Percentiles rank a stretch among this genome's conserved stretches.
Evolutionary conservation across 2,329 filamentous ascomycete genomes (phyloP).

Genomic region (Fusarium aywerte): DNA sequence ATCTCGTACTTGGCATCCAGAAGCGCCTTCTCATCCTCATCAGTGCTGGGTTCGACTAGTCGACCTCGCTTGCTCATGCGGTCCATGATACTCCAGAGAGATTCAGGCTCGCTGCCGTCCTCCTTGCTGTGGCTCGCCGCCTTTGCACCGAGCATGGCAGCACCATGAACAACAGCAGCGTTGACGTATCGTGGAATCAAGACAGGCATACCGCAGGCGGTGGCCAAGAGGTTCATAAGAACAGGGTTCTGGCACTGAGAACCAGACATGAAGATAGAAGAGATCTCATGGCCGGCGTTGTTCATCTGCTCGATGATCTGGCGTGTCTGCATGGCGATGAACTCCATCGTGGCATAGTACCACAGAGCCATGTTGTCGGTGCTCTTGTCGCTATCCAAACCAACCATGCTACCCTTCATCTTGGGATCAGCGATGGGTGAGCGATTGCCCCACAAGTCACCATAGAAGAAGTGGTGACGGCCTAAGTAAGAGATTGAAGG

Average conservation of each 20-base stretch:
- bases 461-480: conserved; percentile 98
- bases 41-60: conserved; percentile 78
- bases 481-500: conserved; percentile 86
- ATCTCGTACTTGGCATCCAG: conserved; percentile 91
- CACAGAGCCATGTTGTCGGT: conserved; percentile 88
- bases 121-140: conserved; percentile 85
- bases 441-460: conserved; percentile 95
- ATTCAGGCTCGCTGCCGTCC: conserved; percentile 76
- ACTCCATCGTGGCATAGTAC: conserved; percentile 98
- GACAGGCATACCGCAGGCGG: conserved; percentile 90
- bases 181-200: conserved; percentile 94
- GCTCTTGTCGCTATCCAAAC: conserved; percentile 86
- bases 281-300: conserved; percentile 84
- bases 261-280: conserved; percentile 97
- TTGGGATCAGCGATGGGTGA: conserved; percentile 91
- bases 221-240: conserved; percentile 90
- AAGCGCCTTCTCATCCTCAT: conserved; percentile 79
- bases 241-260: conserved; percentile 97
- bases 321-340: conserved; percentile 95
- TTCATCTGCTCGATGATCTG: conserved; percentile 98
- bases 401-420: conserved; percentile 92
- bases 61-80: conserved; percentile 94
- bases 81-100: conserved; percentile 97
- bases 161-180: conserved; percentile 96
- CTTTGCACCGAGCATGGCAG: conserved; percentile 97